Base-by-base conservation (phyloP, 805 yeast species). In the Candida incommunis region DNA sequence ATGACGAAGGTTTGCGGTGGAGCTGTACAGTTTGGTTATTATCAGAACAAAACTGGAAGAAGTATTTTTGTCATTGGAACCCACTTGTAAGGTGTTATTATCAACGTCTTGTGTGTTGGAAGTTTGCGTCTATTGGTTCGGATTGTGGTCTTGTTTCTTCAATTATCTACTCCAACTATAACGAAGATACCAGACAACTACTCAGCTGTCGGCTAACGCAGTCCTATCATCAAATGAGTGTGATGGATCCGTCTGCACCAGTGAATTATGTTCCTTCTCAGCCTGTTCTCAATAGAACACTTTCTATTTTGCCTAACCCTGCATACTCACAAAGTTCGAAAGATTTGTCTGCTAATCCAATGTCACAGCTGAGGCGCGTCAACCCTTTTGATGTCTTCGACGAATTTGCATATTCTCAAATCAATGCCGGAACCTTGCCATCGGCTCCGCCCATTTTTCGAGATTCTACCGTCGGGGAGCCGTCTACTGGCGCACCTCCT, bases 31-130 rank as follows among this genome's bases (percentile, higher is more conserved):
- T 61, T 18, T 81, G 81, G 78, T 57, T 83, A 26, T 61, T 80
- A 4, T 67, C 74, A 2, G 57, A 64, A 3, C 51, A 56, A 1
- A 62, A 66, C 26, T 83, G 88, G 80, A 61, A 61, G 26, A 64
- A 67, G 42, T 74, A 72, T 48, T 76, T 85, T 54, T 72, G 78
- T 31, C 94, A 86, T 60, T 86, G 94, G 85, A 74, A 78, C 54
- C 87, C 94, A 2, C 60, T 84, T 16, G 78, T 83, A 22, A 66
- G 95, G 29, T 71, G 81, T 3, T 82, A 78, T 54, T 85, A 78
- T 58, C 67, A 74, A 42, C 66, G 87, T 35, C 66, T 85, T 21
- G 48, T 85, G 16, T 69, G 83, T 42, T 85, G 90, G 82, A 72
- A 84, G 50, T 60, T 80, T 40, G 59, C 58, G 2, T 56, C 61